Percentiles rank a stretch among this genome's conserved stretches.
phyloP scores from a whole-genome alignment of 768 basidiomycete genomes.

The Phanerodontia chrysosporium region DNA sequence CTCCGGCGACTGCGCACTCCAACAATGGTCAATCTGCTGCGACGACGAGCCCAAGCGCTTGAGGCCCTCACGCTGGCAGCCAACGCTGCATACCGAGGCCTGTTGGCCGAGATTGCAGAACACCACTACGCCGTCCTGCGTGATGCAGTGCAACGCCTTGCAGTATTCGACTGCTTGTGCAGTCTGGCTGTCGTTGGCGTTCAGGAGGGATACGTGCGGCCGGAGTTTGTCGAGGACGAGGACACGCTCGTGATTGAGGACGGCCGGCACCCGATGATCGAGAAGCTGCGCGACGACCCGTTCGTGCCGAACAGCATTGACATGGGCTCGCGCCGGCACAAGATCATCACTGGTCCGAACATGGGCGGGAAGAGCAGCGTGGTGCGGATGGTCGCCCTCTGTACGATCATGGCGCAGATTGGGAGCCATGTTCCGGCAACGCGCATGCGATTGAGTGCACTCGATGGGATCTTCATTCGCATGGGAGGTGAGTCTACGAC shows the following conservation, averaged over 20 bases:
- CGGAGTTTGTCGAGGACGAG: conserved; percentile 65
- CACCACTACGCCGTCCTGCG: conserved; percentile 70
- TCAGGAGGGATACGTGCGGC: conserved; percentile 72
- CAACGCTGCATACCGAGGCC: conserved; percentile 58
- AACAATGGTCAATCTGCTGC: conserved; percentile 50
- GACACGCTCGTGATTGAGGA: conserved; percentile 67
- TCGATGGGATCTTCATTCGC: conserved; percentile 82
- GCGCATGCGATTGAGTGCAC: conserved; percentile 67
- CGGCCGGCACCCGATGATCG: conserved; percentile 94
- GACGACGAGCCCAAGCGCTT: conserved; percentile 69
- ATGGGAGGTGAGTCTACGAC: conserved; percentile 67
- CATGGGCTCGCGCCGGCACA: conserved; percentile 61
- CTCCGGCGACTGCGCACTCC: conserved; percentile 76
- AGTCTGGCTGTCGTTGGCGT: conserved; percentile 80
- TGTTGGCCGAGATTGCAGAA: conserved; percentile 64
- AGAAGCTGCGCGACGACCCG: conserved; percentile 68
- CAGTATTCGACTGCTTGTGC: conserved; percentile 80
- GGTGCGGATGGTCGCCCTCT: conserved; percentile 74
- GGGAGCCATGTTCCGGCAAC: conserved; percentile 88
- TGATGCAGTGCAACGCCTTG: conserved; percentile 74
- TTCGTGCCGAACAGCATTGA: conserved; percentile 81
- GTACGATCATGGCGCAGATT: conserved; percentile 82
- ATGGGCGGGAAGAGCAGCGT: conserved; percentile 89
- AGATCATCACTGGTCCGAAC: conserved; percentile 81
- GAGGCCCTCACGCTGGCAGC: conserved; percentile 71